These are phyloP conservation scores for Dalbergia cochinchinensis DNA, from an alignment of 306 rosid genomes.

Conservation along the genomic window DNA sequence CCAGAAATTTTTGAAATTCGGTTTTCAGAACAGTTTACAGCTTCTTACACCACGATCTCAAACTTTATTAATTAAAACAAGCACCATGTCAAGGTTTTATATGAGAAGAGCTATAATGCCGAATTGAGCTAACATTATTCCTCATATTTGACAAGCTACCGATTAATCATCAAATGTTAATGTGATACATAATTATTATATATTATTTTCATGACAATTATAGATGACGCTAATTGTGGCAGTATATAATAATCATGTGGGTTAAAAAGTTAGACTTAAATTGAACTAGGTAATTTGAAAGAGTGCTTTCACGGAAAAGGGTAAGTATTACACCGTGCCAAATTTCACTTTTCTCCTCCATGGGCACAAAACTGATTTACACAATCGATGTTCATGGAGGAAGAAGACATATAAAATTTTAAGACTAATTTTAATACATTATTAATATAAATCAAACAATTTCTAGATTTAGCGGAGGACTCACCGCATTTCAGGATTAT, in stretches of 20 bases:
- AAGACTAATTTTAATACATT: no score
- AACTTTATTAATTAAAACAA: neutral
- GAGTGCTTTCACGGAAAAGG: neutral
- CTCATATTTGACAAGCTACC: neutral
- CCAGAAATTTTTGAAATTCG: neutral
- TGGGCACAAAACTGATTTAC: slow-evolving; percentile 3
- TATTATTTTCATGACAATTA: neutral
- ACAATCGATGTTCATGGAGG: slow-evolving; percentile 11
- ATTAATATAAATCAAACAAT: no score
- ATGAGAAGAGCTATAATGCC: neutral
- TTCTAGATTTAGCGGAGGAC: no score
- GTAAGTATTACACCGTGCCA: neutral
- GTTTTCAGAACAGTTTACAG: neutral
- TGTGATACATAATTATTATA: neutral
- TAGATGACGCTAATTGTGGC: no score
- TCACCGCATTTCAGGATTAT: no score
- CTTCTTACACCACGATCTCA: neutral
- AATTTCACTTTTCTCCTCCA: neutral
- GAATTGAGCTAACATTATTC: neutral
- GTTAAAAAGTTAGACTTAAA: neutral
- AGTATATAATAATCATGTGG: no score
- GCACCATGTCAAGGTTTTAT: no score
- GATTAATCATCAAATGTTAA: neutral
- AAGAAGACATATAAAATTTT: neutral
- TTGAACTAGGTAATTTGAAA: neutral